Evolutionary conservation across 2,329 filamentous ascomycete species (phyloP), one percentile per base, ranked within the genome.

Genomic region (Alternaria atra): DNA sequence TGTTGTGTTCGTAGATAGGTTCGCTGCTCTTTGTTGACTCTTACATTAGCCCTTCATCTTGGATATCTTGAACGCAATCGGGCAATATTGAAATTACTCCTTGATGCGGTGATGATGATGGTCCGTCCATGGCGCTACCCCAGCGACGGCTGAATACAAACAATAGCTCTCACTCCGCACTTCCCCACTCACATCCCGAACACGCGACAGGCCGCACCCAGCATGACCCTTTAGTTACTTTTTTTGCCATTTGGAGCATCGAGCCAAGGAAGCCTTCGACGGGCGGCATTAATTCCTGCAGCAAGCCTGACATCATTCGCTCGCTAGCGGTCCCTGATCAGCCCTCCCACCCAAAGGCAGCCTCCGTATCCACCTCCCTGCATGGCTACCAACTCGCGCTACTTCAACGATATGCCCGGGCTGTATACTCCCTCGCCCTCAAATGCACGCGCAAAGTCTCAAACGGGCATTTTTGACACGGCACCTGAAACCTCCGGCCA

Each of bases 381-480:
- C 65, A 72, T 71, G 69, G 65, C 69, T 58, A 61, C 60, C 30
- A 48, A 64, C 56, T 59, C 64, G 57, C 72, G 55, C 58, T 58
- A 63, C 59, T 50, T 62, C 46, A 55, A 52, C 68, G 65, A 69
- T 29, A 77, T 77, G 74, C 75, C 73, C 35, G 66, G 70, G 15
- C 57, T 75, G 6, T 73, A 68, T 57, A 61, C 71, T 8, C 65
- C 70, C 13, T 60, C 66, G 27, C 66, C 65, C 3, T 60, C 60
- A 34, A 60, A 64, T 52, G 62, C 57, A 47, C 66, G 65, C 39
- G 61, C 58, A 35, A 60, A 54, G 42, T 65, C 68, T 29, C 61
- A 61, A 9, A 52, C 57, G 23, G 63, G 62, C 52, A 62, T 69
- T 35, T 69, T 71, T 52, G 70, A 71, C 25, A 54, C 74, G 35